These are phyloP conservation scores for Hyaloscypha finlandica DNA, from an alignment of 495 filamentous ascomycete species.

Conservation along the genomic window DNA sequence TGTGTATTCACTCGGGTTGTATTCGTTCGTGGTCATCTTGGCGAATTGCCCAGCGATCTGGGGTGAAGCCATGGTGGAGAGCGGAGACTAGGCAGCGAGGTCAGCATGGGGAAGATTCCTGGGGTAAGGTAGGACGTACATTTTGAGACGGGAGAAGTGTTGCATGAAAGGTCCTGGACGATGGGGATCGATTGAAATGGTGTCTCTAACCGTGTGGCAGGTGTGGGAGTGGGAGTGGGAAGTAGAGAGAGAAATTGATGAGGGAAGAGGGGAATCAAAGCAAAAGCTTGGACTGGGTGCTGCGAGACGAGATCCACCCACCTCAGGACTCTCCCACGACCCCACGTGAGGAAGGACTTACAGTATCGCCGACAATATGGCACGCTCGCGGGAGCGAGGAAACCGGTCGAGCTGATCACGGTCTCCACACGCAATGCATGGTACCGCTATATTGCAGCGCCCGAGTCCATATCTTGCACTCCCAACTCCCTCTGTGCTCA, in stretches of 20 bases:
- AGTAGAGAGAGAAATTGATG: slow-evolving; percentile 1
- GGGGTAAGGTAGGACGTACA: slow-evolving; percentile 7
- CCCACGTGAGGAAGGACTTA: slow-evolving; percentile 13
- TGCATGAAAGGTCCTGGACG: slow-evolving; percentile 2
- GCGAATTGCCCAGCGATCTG: neutral
- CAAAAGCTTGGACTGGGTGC: neutral
- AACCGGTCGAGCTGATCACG: neutral
- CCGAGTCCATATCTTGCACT: neutral
- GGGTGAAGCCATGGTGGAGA: slow-evolving; percentile 14
- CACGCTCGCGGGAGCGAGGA: neutral
- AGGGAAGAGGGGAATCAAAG: neutral
- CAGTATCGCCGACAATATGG: neutral
- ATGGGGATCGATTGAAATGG: neutral
- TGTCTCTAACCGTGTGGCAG: neutral
- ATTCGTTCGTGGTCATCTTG: slow-evolving; percentile 4
- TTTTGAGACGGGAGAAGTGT: slow-evolving; percentile 6
- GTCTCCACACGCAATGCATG: slow-evolving; percentile 1
- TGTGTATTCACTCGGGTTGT: neutral
- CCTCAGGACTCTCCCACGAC: slow-evolving; percentile 9
- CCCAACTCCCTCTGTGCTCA: neutral
- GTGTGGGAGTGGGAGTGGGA: neutral
- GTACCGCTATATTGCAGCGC: neutral
- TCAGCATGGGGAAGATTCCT: neutral
- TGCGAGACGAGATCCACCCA: slow-evolving; percentile 4
- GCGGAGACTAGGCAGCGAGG: slow-evolving; percentile 16